phyloP scores from a whole-genome alignment of 2,329 filamentous ascomycete species.

The Rhynchosporium graminicola region DNA sequence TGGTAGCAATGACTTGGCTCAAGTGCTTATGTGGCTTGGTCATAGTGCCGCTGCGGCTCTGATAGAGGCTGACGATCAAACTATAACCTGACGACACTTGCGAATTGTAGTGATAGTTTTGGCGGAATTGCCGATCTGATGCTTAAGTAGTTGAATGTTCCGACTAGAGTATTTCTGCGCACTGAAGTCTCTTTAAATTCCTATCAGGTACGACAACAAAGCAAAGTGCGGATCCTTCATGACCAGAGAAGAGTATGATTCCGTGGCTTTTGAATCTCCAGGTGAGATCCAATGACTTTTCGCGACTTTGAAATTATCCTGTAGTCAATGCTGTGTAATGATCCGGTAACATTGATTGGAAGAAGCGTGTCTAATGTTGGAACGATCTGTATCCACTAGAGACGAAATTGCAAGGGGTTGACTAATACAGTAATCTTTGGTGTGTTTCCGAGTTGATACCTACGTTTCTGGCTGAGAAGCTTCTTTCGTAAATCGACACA shows the following conservation, averaged over 20 bases:
- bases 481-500: not conserved
- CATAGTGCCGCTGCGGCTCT: not conserved
- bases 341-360: not conserved
- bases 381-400: not conserved
- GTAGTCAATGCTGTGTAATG: too few relatives aligned
- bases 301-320: too few relatives aligned
- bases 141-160: not conserved
- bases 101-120: not conserved
- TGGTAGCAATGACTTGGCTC: not conserved
- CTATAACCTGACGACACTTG: slow-evolving; percentile 10
- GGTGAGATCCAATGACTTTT: too few relatives aligned
- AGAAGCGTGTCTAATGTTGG: not conserved
- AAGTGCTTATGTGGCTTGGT: not conserved
- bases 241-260: too few relatives aligned
- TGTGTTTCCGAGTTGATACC: too few relatives aligned
- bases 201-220: too few relatives aligned
- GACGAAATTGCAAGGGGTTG: not conserved
- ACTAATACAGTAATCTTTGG: too few relatives aligned
- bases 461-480: too few relatives aligned
- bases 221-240: too few relatives aligned
- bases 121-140: not conserved
- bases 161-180: not conserved
- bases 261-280: too few relatives aligned
- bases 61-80: not conserved
- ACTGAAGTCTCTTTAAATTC: not conserved